A percentile compares a stretch with the other conserved stretches of the same genome.
These are phyloP conservation scores for Luffa aegyptiaca DNA, from an alignment of 306 rosid genomes.

Conservation along the genomic window DNA sequence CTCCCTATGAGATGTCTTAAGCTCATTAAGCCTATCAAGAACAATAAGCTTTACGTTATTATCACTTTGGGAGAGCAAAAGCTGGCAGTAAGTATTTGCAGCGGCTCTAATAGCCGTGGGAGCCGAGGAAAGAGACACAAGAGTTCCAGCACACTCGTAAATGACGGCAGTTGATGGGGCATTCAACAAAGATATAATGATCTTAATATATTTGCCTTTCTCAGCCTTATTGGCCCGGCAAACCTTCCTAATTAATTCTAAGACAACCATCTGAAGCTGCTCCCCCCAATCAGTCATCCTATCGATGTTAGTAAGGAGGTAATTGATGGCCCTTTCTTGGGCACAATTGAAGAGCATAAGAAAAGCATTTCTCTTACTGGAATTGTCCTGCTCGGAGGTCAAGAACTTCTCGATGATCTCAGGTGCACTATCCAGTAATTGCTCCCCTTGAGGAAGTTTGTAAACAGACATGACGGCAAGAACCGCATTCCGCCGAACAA, in stretches of 20 bases:
- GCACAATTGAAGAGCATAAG: conserved; percentile 87
- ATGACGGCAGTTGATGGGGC: conserved; percentile 74
- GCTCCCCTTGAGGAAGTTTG: conserved; percentile 81
- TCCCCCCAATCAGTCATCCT: conserved; percentile 76
- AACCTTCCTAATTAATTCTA: conserved; percentile 82
- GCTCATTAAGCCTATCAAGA: conserved; percentile 74
- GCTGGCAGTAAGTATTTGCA: conserved; percentile 65
- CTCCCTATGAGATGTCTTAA: conserved; percentile 64
- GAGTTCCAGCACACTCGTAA: conserved; percentile 88
- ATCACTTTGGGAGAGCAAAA: conserved; percentile 85
- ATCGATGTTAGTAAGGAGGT: conserved; percentile 54
- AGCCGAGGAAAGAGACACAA: conserved; percentile 79
- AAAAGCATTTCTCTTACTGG: conserved; percentile 84
- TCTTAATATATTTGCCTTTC: conserved; percentile 82
- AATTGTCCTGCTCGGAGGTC: conserved; percentile 62
- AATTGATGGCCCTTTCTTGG: conserved; percentile 75
- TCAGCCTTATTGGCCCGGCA: conserved; percentile 67
- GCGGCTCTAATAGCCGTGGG: conserved; percentile 92
- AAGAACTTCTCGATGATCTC: conserved; percentile 77
- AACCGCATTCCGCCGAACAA: conserved; percentile 73
- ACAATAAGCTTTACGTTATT: conserved; percentile 91
- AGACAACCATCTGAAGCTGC: conserved; percentile 80
- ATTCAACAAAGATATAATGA: conserved; percentile 57
- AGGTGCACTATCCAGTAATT: conserved; percentile 61
- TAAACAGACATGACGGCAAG: conserved; percentile 82